Conservation (phyloP, 2,329 filamentous ascomycete genomes). For the Plenodomus tracheiphilus region DNA sequence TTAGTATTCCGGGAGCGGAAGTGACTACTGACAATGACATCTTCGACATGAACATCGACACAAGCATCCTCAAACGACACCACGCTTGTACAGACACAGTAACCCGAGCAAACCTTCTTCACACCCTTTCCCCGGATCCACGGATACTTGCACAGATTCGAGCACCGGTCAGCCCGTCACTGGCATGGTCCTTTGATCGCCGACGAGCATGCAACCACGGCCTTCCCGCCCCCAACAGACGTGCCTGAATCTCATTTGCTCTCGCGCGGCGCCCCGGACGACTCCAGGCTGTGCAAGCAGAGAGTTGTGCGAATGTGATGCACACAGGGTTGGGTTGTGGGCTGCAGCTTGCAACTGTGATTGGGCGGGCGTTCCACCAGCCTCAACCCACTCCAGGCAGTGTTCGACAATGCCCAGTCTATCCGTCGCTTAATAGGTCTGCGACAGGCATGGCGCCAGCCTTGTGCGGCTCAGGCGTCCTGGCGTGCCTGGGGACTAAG, state of each 20-base stretch:
- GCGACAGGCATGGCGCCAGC: not conserved
- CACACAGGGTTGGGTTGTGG: not conserved
- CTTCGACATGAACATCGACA: not conserved
- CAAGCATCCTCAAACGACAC: not conserved
- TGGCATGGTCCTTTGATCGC: not conserved
- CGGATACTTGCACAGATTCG: not conserved
- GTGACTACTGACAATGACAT: not conserved
- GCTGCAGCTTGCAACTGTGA: not conserved
- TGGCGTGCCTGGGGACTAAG: slow-evolving; percentile 1
- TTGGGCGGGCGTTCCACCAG: slow-evolving; percentile 1
- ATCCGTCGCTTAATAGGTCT: not conserved
- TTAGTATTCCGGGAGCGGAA: not conserved
- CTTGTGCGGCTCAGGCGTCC: slow-evolving; percentile 5
- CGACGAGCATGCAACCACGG: not conserved
- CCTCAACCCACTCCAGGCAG: slow-evolving; percentile 1
- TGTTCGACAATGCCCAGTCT: not conserved
- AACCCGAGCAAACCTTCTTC: not conserved
- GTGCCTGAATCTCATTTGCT: not conserved
- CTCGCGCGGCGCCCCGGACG: no score
- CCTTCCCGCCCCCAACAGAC: not conserved
- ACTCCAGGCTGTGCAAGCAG: not conserved
- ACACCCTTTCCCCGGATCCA: not conserved
- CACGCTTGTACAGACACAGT: not conserved
- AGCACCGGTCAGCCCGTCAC: not conserved
- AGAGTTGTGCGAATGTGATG: not conserved